These are phyloP conservation scores for Tylopilus subfusipes DNA, from an alignment of 768 basidiomycete species.

Conservation along the genomic window DNA sequence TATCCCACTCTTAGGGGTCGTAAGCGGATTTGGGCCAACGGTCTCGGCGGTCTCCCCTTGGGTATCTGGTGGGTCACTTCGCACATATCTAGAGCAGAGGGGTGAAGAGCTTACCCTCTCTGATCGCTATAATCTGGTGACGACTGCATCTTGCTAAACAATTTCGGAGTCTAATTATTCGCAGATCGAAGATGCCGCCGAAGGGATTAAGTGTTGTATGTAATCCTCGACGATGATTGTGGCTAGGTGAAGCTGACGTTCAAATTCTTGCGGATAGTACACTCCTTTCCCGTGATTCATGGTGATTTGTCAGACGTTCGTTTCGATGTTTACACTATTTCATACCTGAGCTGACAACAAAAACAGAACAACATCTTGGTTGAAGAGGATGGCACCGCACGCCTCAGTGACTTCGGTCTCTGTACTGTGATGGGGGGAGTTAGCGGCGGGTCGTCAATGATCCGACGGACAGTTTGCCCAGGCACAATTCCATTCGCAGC, in stretches of 20 bases:
- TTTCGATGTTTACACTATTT: neutral
- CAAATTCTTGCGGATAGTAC: neutral
- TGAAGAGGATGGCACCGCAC: neutral
- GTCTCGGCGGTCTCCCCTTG: constrained; percentile 1
- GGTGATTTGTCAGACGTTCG: neutral
- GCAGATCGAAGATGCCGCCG: neutral
- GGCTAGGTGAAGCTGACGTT: neutral
- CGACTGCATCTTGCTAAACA: neutral
- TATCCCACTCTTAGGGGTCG: neutral
- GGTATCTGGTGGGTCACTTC: neutral
- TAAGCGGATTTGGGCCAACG: neutral
- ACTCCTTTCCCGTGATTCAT: constrained; percentile 1
- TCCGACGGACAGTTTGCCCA: neutral
- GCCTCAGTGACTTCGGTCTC: constrained; percentile 1
- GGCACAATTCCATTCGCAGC: constrained; percentile 2
- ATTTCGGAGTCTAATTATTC: neutral
- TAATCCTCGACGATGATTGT: neutral
- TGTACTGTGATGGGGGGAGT: neutral
- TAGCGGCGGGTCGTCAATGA: constrained; percentile 2
- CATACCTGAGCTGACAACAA: neutral
- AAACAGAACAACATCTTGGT: neutral
- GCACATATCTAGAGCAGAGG: neutral
- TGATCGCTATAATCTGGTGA: neutral
- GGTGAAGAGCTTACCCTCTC: neutral
- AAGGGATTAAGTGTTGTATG: constrained; percentile 2